These are phyloP conservation scores for Prasinococcaceae sp. DNA, from an alignment of 139 green algal genomes.

Conservation along the genomic window DNA sequence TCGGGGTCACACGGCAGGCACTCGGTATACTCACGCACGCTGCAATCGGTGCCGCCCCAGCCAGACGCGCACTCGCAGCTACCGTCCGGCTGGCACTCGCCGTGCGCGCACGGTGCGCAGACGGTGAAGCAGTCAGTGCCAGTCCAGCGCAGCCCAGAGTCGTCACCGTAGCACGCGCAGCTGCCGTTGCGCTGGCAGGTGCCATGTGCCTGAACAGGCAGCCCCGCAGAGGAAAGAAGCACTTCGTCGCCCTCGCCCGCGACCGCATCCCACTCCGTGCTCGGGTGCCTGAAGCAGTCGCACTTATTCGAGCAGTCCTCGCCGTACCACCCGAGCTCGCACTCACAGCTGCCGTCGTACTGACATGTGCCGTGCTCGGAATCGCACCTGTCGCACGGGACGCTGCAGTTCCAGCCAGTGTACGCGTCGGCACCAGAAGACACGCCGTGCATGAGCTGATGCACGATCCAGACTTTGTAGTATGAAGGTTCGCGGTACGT, in stretches of 20 bases:
- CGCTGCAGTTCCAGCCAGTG: conserved; percentile 1
- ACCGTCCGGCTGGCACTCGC: neutral
- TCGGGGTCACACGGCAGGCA: conserved; percentile 5
- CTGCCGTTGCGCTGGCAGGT: conserved; percentile 3
- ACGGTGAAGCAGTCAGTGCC: conserved; percentile 10
- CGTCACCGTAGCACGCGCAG: conserved; percentile 2
- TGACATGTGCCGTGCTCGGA: conserved; percentile 11
- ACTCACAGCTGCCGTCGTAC: conserved; percentile 12
- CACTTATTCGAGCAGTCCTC: neutral
- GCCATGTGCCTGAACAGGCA: neutral
- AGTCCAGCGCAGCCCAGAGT: conserved; percentile 1
- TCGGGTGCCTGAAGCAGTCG: conserved; percentile 9
- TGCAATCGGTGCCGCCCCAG: conserved; percentile 3
- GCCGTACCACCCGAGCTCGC: conserved; percentile 12
- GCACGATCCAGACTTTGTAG: conserved; percentile 11
- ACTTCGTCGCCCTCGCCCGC: neutral
- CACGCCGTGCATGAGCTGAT: conserved; percentile 14
- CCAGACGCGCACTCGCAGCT: conserved; percentile 7
- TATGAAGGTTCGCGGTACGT: neutral
- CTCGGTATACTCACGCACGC: neutral
- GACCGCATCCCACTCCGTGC: neutral
- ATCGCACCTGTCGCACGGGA: conserved; percentile 7
- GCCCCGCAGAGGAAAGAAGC: neutral
- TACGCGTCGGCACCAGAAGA: conserved; percentile 3
- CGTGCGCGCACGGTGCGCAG: conserved; percentile 9